A percentile compares a stretch with the other conserved stretches of the same genome.
These are phyloP conservation scores for Mucor racemosus DNA, from an alignment of 371 early-diverging fungal genomes.

Conservation along the genomic window DNA sequence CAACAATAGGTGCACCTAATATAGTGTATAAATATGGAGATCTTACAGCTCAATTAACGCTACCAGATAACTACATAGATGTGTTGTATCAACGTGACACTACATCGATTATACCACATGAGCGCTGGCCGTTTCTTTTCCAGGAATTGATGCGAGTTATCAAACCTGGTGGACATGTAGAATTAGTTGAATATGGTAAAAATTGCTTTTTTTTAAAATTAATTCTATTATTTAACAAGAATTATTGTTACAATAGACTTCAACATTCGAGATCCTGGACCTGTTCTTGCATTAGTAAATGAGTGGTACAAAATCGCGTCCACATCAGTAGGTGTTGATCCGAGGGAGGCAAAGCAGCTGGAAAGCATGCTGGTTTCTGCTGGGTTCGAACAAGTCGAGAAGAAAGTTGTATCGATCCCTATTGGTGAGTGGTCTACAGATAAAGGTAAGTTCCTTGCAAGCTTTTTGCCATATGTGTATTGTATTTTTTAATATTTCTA, in stretches of 20 bases:
- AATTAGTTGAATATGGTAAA: constrained; percentile 51
- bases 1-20: constrained; percentile 19
- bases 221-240: too few relatives aligned
- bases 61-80: constrained; percentile 56
- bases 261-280: constrained; percentile 40
- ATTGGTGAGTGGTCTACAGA: constrained; percentile 55
- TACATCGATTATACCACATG: constrained; percentile 43
- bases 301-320: constrained; percentile 48
- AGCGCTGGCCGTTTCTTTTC: constrained; percentile 46
- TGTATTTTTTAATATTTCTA: background rate
- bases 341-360: constrained; percentile 18
- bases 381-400: constrained; percentile 38
- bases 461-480: background rate
- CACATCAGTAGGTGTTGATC: constrained; percentile 34
- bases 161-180: constrained; percentile 59
- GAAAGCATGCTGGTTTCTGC: constrained; percentile 9
- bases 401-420: constrained; percentile 35
- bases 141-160: constrained; percentile 49
- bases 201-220: too few relatives aligned
- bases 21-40: constrained; percentile 34
- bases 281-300: constrained; percentile 42
- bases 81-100: constrained; percentile 61
- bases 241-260: constrained; percentile 20
- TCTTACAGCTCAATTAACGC: constrained; percentile 21
- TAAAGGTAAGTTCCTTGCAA: constrained; percentile 18